Evolutionary conservation across 345 rosid species (phyloP).

Genomic region (Passiflora organensis): DNA sequence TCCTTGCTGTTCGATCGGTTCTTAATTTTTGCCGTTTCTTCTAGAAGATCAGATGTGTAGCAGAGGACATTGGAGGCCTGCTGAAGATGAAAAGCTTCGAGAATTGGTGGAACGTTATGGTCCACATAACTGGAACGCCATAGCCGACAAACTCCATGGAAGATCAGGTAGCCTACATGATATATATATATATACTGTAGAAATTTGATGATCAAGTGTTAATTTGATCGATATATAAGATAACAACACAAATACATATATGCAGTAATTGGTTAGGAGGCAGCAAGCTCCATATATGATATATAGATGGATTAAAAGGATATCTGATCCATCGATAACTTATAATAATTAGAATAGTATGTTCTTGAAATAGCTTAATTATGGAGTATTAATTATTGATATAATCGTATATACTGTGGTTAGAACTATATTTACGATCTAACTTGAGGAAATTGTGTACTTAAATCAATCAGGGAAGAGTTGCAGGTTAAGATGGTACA

Average conservation of each 20-base stretch:
- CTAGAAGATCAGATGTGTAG: constrained; percentile 12
- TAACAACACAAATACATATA: too few relatives aligned
- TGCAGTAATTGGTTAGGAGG: too few relatives aligned
- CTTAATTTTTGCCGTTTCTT: neutral
- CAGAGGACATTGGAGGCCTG: constrained; percentile 40
- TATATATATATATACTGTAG: neutral
- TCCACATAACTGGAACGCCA: constrained; percentile 42
- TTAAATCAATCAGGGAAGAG: constrained; percentile 55
- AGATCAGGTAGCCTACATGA: constrained; percentile 21
- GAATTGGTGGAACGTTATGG: constrained; percentile 30
- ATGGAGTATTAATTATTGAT: too few relatives aligned
- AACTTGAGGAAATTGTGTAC: neutral
- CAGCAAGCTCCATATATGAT: too few relatives aligned
- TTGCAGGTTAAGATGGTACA: constrained; percentile 95
- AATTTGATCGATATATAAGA: too few relatives aligned
- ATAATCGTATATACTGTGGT: neutral
- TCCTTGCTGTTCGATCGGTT: neutral
- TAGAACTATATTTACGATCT: neutral
- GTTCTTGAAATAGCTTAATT: too few relatives aligned
- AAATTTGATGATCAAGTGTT: too few relatives aligned
- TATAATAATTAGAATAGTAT: too few relatives aligned
- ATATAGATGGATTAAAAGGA: too few relatives aligned
- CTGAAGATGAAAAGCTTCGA: constrained; percentile 33
- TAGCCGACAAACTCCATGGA: constrained; percentile 33
- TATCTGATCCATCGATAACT: too few relatives aligned